Base-by-base conservation (phyloP, 208 protist species). In the Wallacemonas collosoma region DNA sequence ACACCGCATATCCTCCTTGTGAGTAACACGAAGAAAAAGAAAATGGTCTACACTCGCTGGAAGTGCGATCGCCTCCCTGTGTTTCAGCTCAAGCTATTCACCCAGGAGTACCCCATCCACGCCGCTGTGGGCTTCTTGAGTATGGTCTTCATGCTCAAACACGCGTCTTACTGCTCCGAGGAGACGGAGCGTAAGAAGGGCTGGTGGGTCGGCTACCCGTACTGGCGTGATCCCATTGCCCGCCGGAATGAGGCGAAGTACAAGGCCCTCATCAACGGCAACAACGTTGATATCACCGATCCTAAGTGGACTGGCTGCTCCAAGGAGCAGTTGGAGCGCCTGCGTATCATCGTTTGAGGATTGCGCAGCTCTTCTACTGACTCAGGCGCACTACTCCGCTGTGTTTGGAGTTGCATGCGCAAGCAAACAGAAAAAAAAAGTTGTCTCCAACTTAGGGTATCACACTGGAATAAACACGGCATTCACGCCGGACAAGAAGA, bases 1-100 rank as follows among this genome's bases (percentile, higher is more conserved):
- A 3, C 43, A 2, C 11, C 7, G 55, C 44, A 12, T 54, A 51
- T 44, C 57, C 56, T 53, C 36, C 7, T 62, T 26, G 8, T 55
- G 50, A 72, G 44, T 5, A 68, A 45, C 58, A 26, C 26, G 26
- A 44, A 39, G 17, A 38, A 44, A 45, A 15, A 17, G 26, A 84
- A 56, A 62, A 97, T 97, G 92, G 92, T 97, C 56, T 97, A 97
- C 81, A 97, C 92, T 14, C 92, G 92, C 67, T 97, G 92, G 92
- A 97, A 97, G 81, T 97, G 92, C 79, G 92, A 97, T 68, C 92
- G 92, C 57, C 77, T 94, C 44, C 86, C 86, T 7, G 81, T 97
- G 60, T 90, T 92, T 70, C 81, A 88, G 79, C 6, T 92, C 43
- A 97, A 97, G 79, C 86, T 94, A 40, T 94, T 97, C 79, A 90